Evolutionary conservation across 768 basidiomycete genomes (phyloP), one percentile per base, ranked within the genome.

Genomic region (Obba rivulosa): DNA sequence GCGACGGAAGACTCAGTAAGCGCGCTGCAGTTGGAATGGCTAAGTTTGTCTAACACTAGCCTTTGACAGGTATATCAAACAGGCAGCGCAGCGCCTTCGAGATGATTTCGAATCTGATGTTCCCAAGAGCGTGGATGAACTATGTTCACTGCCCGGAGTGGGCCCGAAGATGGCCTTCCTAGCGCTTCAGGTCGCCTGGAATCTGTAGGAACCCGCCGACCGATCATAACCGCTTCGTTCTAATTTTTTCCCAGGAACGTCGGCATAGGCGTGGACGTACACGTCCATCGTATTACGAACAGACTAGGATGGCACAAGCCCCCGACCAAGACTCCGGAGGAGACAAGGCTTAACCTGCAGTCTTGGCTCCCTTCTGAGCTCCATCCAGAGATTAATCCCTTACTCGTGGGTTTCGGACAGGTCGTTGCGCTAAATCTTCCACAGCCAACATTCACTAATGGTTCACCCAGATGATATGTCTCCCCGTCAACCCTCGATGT

Each of bases 131-230:
- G 81, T 86, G 3, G 92, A 92, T 34, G 90, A 89, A 35, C 71
- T 99, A 8, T 90, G 92, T 56, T 85, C 86, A 4, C 67, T 98
- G 11, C 83, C 83, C 2, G 95, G 95, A 0, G 93, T 97, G 0
- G 95, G 95, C 0, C 95, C 93, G 0, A 98, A 99, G 66, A 96
- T 98, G 92, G 91, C 91, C 1, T 95, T 90, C 66, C 64, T 96
- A 31, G 71, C 82, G 2, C 72, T 95, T 2, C 92, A 92, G 55
- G 78, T 78, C 22, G 92, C 90, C 1, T 95, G 90, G 91, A 77
- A 86, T 54, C 52, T 90, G 87, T 89, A 58, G 47, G 83, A 61
- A 20, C 50, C 20, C 34, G 34, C 34, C 34, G 25, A 21, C 8
- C 16, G 39, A 35, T 39, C 14, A 44, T 41, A 9, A 7, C 14